These are phyloP conservation scores for Botrytis porri DNA, from an alignment of 2,329 filamentous ascomycete genomes.

Conservation along the genomic window DNA sequence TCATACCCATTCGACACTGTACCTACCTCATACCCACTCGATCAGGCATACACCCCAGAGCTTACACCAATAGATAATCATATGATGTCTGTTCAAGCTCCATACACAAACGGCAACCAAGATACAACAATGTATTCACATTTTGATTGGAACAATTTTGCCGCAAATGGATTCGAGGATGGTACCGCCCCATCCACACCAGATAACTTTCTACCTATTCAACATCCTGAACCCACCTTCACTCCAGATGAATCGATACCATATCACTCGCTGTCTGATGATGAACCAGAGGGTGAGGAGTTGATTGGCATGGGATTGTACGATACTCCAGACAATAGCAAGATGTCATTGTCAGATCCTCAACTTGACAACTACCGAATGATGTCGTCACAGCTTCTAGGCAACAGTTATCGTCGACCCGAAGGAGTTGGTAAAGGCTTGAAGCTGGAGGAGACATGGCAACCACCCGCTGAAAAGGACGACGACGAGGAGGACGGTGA, in stretches of 20 bases:
- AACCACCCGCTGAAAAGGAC: slow-evolving; percentile 58
- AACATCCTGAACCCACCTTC: slow-evolving; percentile 47
- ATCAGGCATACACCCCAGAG: slow-evolving; percentile 23
- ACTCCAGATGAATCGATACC: slow-evolving; percentile 50
- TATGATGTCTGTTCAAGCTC: slow-evolving; percentile 19
- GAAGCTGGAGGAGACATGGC: slow-evolving; percentile 79
- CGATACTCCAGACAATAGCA: slow-evolving; percentile 61
- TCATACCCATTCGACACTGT: slow-evolving; percentile 20
- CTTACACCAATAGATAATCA: slow-evolving; percentile 19
- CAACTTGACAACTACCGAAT: slow-evolving; percentile 54
- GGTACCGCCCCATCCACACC: slow-evolving; percentile 57
- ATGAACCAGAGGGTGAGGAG: slow-evolving; percentile 63
- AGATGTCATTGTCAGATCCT: slow-evolving; percentile 43
- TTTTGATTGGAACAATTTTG: slow-evolving; percentile 48
- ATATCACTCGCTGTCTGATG: slow-evolving; percentile 51
- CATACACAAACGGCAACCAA: slow-evolving; percentile 24
- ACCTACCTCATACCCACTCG: slow-evolving; percentile 22
- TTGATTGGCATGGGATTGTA: slow-evolving; percentile 82
- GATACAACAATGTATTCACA: slow-evolving; percentile 36
- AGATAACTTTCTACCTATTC: slow-evolving; percentile 53
- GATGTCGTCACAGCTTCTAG: slow-evolving; percentile 51
- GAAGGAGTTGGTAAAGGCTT: slow-evolving; percentile 66
- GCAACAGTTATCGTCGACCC: slow-evolving; percentile 45
- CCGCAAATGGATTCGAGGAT: slow-evolving; percentile 44
- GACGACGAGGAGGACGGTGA: slow-evolving; percentile 48